Evolutionary conservation across 2,329 filamentous ascomycete genomes (phyloP).

Genomic region (Penicillium sp.): DNA sequence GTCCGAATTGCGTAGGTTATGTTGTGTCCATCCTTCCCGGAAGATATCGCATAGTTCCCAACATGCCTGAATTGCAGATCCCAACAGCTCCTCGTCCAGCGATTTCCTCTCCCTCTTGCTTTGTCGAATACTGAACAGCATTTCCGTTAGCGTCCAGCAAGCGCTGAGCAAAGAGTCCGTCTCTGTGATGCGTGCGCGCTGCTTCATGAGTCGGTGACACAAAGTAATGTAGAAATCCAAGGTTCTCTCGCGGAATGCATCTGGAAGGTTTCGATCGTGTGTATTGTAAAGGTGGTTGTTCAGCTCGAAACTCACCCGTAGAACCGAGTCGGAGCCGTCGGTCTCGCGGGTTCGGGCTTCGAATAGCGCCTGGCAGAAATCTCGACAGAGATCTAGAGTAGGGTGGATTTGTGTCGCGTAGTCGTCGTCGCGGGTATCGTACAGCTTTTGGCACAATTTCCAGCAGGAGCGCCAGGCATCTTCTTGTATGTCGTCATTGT

Average conservation of each 20-base stretch:
- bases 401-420: slow-evolving; percentile 68
- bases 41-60: slow-evolving; percentile 96
- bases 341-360: slow-evolving; percentile 79
- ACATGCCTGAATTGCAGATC: slow-evolving; percentile 86
- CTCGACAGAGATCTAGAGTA: slow-evolving; percentile 82
- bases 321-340: slow-evolving; percentile 78
- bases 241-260: slow-evolving; percentile 84
- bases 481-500: slow-evolving; percentile 76
- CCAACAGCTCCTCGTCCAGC: slow-evolving; percentile 79
- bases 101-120: slow-evolving; percentile 72
- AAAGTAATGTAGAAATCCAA: slow-evolving; percentile 93
- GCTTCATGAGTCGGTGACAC: slow-evolving; percentile 95
- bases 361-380: slow-evolving; percentile 90
- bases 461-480: slow-evolving; percentile 93
- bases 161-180: slow-evolving; percentile 81
- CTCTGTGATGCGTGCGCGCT: slow-evolving; percentile 74
- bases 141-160: slow-evolving; percentile 89
- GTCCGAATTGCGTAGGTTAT: slow-evolving; percentile 68
- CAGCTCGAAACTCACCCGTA: slow-evolving; percentile 90
- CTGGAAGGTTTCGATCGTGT: slow-evolving; percentile 79
- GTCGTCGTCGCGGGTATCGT: slow-evolving; percentile 75
- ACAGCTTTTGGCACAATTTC: slow-evolving; percentile 87
- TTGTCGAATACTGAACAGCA: slow-evolving; percentile 87
- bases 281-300: slow-evolving; percentile 96
- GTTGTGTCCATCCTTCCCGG: slow-evolving; percentile 84